phyloP scores from a whole-genome alignment of 257 asterid species.

The Handroanthus guayacan region DNA sequence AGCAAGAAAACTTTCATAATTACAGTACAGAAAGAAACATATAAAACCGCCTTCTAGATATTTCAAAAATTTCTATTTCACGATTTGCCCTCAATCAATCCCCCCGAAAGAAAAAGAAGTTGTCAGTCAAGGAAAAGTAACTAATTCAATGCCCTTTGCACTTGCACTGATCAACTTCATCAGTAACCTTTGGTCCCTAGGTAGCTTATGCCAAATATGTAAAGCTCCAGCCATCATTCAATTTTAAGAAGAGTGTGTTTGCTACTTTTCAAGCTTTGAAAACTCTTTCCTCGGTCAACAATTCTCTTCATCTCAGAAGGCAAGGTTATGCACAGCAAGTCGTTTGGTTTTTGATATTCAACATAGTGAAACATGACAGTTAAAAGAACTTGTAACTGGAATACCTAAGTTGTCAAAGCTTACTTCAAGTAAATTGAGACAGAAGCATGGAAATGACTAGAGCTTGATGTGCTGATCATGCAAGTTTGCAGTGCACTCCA shows the following conservation, averaged over 20 bases:
- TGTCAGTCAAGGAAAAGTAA: not conserved
- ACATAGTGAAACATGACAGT: not conserved
- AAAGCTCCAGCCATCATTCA: not conserved
- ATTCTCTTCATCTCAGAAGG: not conserved
- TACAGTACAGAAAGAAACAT: slow-evolving; percentile 5
- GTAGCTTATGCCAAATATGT: not conserved
- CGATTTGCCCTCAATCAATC: not conserved
- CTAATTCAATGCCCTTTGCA: not conserved
- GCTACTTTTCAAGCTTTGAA: not conserved
- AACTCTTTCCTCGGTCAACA: not conserved
- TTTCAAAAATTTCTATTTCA: not conserved
- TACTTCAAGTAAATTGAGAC: not conserved
- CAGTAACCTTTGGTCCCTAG: not conserved
- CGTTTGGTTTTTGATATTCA: not conserved
- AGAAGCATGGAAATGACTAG: not conserved
- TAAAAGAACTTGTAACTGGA: not conserved
- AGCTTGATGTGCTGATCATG: not conserved
- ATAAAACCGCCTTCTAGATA: not conserved
- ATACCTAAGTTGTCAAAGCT: not conserved
- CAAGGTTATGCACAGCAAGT: not conserved
- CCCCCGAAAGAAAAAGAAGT: not conserved
- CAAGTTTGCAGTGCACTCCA: not conserved
- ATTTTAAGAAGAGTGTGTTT: not conserved
- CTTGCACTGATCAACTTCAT: not conserved
- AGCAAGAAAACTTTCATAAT: not conserved